These are phyloP conservation scores for Chloranthus sessilifolius DNA, from an alignment of 164 flowering plant genomes.

Conservation along the genomic window DNA sequence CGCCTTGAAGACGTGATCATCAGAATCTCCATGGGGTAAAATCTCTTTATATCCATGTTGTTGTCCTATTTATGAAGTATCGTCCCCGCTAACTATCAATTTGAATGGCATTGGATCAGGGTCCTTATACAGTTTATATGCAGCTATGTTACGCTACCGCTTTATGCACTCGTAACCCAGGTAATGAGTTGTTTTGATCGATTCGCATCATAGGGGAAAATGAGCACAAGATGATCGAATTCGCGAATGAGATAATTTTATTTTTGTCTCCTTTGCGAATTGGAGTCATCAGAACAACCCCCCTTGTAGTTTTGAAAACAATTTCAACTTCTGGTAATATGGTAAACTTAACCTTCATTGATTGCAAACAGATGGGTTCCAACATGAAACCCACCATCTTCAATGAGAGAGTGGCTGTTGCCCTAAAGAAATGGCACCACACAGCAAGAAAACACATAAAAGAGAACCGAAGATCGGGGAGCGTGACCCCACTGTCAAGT, in stretches of 20 bases:
- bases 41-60: slow-evolving; percentile 1
- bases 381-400: slow-evolving; percentile 66
- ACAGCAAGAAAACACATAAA: slow-evolving; percentile 48
- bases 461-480: slow-evolving; percentile 20
- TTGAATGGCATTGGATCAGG: slow-evolving; percentile 29
- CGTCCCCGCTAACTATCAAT: too few relatives aligned
- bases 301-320: too few relatives aligned
- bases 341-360: too few relatives aligned
- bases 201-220: too few relatives aligned
- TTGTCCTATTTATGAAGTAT: too few relatives aligned
- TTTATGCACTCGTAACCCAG: slow-evolving; percentile 78
- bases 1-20: slow-evolving; percentile 36
- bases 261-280: too few relatives aligned
- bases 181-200: too few relatives aligned
- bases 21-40: slow-evolving; percentile 61
- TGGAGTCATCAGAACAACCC: too few relatives aligned
- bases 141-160: slow-evolving; percentile 83
- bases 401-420: slow-evolving; percentile 53
- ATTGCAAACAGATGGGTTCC: slow-evolving; percentile 77
- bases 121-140: slow-evolving; percentile 43
- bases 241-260: too few relatives aligned
- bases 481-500: slow-evolving; percentile 38
- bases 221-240: too few relatives aligned
- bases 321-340: too few relatives aligned
- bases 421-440: slow-evolving; percentile 56